Percentiles rank a stretch among this genome's conserved stretches.
phyloP scores from a whole-genome alignment of 2,329 filamentous ascomycete species.

The Cordyceps pruinosa region DNA sequence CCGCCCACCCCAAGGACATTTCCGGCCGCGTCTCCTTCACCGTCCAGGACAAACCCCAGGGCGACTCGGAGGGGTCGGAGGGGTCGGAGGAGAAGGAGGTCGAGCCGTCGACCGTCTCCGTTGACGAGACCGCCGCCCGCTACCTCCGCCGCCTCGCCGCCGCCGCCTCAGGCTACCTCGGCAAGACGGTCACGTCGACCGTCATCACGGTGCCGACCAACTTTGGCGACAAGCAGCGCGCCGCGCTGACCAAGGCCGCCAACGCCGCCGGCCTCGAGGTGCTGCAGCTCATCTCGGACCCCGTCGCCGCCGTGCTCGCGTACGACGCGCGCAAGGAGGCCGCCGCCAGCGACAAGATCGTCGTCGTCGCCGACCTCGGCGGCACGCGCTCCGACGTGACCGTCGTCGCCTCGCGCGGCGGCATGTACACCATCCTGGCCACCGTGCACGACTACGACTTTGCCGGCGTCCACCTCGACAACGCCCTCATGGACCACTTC shows the following conservation, averaged over 20 bases:
- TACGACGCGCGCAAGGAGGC: constrained; percentile 82
- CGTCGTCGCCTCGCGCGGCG: constrained; percentile 82
- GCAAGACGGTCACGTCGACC: constrained; percentile 88
- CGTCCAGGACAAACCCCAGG: constrained; percentile 61
- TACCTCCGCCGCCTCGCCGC: constrained; percentile 75
- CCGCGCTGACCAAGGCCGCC: constrained; percentile 70
- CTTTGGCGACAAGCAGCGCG: constrained; percentile 80
- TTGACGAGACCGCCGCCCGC: constrained; percentile 76
- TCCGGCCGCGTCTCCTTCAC: constrained; percentile 70
- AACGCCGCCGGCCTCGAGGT: constrained; percentile 78
- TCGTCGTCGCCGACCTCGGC: constrained; percentile 88
- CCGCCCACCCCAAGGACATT: constrained; percentile 76
- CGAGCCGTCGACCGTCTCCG: constrained; percentile 55
- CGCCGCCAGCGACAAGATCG: constrained; percentile 71
- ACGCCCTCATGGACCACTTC: constrained; percentile 90
- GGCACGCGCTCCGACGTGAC: constrained; percentile 89
- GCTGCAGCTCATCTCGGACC: constrained; percentile 88
- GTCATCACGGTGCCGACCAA: constrained; percentile 93
- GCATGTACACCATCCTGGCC: constrained; percentile 92
- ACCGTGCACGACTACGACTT: constrained; percentile 95
- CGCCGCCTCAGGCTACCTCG: constrained; percentile 85
- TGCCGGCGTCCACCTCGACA: constrained; percentile 76
- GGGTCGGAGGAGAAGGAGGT: constrained; percentile 47
- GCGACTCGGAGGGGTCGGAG: constrained; percentile 32
- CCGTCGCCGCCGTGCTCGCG: constrained; percentile 78